Evolutionary conservation across 208 protist genomes (phyloP).

Genomic region (Lotmaria passim): DNA sequence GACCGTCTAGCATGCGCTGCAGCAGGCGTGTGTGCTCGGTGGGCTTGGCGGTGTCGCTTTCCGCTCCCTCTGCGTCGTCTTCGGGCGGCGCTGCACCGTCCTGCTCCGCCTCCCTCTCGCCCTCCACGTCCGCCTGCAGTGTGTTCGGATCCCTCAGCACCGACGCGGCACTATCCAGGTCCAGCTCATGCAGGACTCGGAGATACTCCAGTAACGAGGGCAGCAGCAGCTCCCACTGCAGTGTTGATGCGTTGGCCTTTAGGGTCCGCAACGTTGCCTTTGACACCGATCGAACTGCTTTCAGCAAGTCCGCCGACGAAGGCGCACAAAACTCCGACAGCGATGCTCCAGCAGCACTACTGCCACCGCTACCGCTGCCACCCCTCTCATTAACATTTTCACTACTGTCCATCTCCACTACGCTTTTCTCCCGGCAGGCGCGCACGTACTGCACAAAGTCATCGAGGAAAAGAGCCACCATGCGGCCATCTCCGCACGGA

Average conservation of each 20-base stretch:
- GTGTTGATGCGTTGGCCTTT: conserved; percentile 25
- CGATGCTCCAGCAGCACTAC: no score
- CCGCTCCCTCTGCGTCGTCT: not conserved
- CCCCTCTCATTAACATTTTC: no score
- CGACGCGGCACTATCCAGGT: conserved; percentile 5
- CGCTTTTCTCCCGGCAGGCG: not conserved
- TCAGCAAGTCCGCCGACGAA: not conserved
- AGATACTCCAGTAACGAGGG: conserved; percentile 24
- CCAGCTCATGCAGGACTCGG: conserved; percentile 20
- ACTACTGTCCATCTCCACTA: no score
- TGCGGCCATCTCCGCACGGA: conserved; percentile 52
- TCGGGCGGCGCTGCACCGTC: not conserved
- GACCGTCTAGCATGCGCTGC: conserved; percentile 10
- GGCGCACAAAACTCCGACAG: no score
- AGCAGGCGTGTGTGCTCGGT: conserved; percentile 16
- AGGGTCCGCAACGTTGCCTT: conserved; percentile 31
- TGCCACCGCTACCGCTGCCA: not conserved
- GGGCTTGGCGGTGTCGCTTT: not conserved
- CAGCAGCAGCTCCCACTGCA: conserved; percentile 40
- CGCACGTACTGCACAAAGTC: conserved; percentile 32
- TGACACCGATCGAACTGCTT: conserved; percentile 27
- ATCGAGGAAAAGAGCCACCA: conserved; percentile 45
- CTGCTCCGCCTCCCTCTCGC: not conserved
- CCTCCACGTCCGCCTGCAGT: not conserved
- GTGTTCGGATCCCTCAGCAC: not conserved